These are phyloP conservation scores for Claviceps fusiformis DNA, from an alignment of 2,329 filamentous ascomycete species.

Conservation along the genomic window DNA sequence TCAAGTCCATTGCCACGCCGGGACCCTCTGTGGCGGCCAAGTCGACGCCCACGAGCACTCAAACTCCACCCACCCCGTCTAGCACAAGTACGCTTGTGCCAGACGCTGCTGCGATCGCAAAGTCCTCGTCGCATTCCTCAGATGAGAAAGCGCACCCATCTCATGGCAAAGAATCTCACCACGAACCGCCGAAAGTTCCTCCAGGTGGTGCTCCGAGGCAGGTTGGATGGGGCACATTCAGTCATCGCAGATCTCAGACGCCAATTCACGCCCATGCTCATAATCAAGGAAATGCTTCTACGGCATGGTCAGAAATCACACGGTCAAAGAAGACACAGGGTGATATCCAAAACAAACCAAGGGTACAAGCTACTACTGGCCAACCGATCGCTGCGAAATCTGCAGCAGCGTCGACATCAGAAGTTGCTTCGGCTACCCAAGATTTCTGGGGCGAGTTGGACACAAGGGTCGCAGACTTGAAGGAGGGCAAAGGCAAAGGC, in stretches of 20 bases:
- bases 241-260: conserved; percentile 9
- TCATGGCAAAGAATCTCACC: background rate
- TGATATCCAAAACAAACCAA: background rate
- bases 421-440: background rate
- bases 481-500: conserved; percentile 3
- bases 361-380: background rate
- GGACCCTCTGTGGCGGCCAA: conserved; percentile 12
- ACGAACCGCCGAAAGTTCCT: conserved; percentile 2
- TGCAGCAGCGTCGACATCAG: background rate
- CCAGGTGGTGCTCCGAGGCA: conserved; percentile 5
- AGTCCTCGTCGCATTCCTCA: background rate
- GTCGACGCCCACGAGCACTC: conserved; percentile 13
- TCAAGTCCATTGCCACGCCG: conserved; percentile 16
- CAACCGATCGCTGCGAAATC: background rate
- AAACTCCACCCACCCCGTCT: background rate
- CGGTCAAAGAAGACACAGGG: conserved; percentile 1
- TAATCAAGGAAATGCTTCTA: conserved; percentile 7
- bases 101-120: background rate
- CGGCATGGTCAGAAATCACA: conserved; percentile 9
- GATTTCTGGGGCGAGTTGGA: conserved; percentile 16
- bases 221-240: conserved; percentile 12
- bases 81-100: background rate
- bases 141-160: background rate
- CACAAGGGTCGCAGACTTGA: conserved; percentile 9
- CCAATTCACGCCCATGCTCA: conserved; percentile 4